Evolutionary conservation across 306 rosid genomes (phyloP).

Genomic region (Citrullus colocynthis): DNA sequence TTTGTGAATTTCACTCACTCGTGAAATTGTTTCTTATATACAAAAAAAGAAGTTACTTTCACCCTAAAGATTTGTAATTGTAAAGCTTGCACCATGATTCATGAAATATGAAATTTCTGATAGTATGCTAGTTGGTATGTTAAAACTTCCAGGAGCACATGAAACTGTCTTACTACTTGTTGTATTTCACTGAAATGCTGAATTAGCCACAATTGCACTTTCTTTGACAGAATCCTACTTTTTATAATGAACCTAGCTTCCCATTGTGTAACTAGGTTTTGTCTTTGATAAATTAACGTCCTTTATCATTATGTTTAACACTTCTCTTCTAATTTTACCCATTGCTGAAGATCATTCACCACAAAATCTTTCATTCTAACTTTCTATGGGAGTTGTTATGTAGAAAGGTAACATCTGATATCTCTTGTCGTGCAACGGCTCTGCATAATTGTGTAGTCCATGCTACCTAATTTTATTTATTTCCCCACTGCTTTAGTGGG

Average conservation of each 20-base stretch:
- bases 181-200: not conserved
- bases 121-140: not conserved
- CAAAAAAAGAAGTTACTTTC: no score
- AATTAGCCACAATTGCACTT: not conserved
- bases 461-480: not conserved
- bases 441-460: not conserved
- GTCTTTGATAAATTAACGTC: not conserved
- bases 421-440: not conserved
- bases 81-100: no score
- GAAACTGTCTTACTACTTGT: not conserved
- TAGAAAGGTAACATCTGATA: not conserved
- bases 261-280: not conserved
- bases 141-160: not conserved
- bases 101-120: not conserved
- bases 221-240: not conserved
- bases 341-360: not conserved
- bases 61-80: no score
- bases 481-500: not conserved
- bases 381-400: not conserved
- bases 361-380: not conserved
- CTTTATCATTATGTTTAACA: not conserved
- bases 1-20: no score
- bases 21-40: no score
- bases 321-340: not conserved
- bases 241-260: not conserved